phyloP scores from a whole-genome alignment of 2,329 filamentous ascomycete genomes.

The Ramularia collo-cygni region DNA sequence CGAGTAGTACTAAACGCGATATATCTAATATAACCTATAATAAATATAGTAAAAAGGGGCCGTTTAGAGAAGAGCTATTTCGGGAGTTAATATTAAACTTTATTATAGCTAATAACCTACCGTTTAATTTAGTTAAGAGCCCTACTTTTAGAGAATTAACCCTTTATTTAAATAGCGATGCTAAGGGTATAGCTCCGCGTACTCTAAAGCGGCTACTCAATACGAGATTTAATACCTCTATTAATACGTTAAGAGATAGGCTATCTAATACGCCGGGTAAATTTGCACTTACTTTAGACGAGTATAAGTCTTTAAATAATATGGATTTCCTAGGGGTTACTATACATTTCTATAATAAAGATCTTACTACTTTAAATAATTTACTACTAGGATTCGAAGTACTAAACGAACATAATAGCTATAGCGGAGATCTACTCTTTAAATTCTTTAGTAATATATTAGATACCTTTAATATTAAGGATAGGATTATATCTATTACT shows the following conservation, averaged over 20 bases:
- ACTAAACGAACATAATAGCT: conserved; percentile 1
- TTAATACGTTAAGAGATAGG: neutral
- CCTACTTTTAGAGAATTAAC: neutral
- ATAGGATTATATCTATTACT: conserved; percentile 1
- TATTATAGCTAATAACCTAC: conserved; percentile 1
- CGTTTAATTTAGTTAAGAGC: conserved; percentile 1
- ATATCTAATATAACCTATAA: neutral
- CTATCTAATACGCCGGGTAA: neutral
- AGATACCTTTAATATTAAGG: neutral
- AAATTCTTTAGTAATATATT: neutral
- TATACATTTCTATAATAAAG: conserved; percentile 1
- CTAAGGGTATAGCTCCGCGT: neutral
- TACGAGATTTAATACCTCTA: neutral
- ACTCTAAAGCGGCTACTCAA: neutral
- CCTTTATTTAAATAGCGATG: conserved; percentile 1
- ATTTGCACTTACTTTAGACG: conserved; percentile 1
- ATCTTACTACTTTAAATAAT: neutral
- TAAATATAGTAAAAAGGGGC: neutral
- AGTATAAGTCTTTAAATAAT: neutral
- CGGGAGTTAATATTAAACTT: neutral
- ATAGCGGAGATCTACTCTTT: neutral
- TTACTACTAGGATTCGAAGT: neutral
- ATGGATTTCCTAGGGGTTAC: neutral
- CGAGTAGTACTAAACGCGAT: neutral
- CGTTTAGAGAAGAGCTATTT: neutral